Evolutionary conservation across 2,329 filamentous ascomycete species (phyloP), one percentile per base, ranked within the genome.

Genomic region (Aschersonia sp.): DNA sequence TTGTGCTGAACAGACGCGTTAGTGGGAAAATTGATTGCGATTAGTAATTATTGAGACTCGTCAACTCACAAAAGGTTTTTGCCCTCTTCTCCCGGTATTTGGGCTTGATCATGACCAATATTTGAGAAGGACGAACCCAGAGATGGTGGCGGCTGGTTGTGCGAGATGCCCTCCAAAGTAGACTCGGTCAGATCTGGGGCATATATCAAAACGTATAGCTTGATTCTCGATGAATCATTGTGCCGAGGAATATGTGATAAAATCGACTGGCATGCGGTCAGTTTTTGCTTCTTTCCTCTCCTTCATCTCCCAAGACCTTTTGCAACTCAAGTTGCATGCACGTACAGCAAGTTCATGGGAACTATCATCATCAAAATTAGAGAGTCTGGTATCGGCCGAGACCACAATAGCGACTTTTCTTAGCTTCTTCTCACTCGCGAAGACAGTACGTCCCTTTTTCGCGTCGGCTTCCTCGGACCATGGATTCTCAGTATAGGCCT

Each of bases 401-500:
- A 96, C 80, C 10, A 96, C 84, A 56, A 97, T 78, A 5, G 82
- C 89, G n/a, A 96, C 85, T 0, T 81, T 88, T 70, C 82, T 92
- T 58, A 79, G 78, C 56, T 73, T 75, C 58, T 71, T 78, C 46
- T 61, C 51, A 50, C 63, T 56, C 40, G 68, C 55, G 38, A 63
- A 43, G 49, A 62, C 49, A 50, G 60, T 54, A 47, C 68, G 69
- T 48, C 73, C 69, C 55, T 69, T 69, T 59, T 84, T 79, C 45
- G 84, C 75, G 56, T 86, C 83, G 29, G 84, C 86, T 67, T 96
- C 89, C 63, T 96, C 89, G 10, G 84, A 89, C 91, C 91, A 96
- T 47, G 87, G 81, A 61, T 87, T 85, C 63, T 96, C 91, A 53
- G 80, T 82, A 62, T 84, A 92, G 46, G 84, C 84, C 60, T 80